Base-by-base conservation (phyloP, 2,329 filamentous ascomycete genomes). In the Ophiosphaerella herpotricha region DNA sequence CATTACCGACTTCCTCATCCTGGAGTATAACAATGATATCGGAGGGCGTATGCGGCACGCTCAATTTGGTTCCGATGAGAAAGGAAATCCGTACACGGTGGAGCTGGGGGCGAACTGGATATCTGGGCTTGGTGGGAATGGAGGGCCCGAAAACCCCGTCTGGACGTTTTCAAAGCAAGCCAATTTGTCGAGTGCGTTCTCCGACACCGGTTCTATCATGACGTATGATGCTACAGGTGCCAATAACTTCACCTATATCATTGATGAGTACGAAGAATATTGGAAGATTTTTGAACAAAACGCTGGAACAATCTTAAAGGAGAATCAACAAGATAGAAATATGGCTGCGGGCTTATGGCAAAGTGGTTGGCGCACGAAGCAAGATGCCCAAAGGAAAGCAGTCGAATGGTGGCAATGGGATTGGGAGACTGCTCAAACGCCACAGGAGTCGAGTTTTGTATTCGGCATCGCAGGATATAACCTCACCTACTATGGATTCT, bases 61-160 rank as follows among this genome's bases (percentile, higher is more conserved):
- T 0, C 73, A 75, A 0, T 87, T 88, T 58, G 85, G 85, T 4
- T 71, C 75, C 13, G 73, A 78, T 21, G 32, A 70, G 0, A 73
- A 81, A 32, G 83, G 83, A 79, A 50, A 54, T 11, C 57, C 82
- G 0, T 85, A 84, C 51, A 77, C 75, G 0, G 75, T 89, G 8
- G 86, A 89, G 65, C 72, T 86, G 0, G 86, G 86, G 2, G 86
- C 86, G 6, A 89, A 89, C 54, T 89, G 86, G 86, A 77, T 79
- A 77, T 26, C 78, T 75, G 74, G 78, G 74, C 21, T 64, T 75
- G 23, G 75, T 70, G 24, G 61, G 29, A 56, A 64, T 39, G 43
- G 26, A 6, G 68, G 45, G 31, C 68, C 44, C 55, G 80, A 84
- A 40, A 86, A 88, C 42, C 86, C 85, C 0, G 81, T 88, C 39